Evolutionary conservation across 768 basidiomycete species (phyloP).

Genomic region (Podaxis mareebaensis): DNA sequence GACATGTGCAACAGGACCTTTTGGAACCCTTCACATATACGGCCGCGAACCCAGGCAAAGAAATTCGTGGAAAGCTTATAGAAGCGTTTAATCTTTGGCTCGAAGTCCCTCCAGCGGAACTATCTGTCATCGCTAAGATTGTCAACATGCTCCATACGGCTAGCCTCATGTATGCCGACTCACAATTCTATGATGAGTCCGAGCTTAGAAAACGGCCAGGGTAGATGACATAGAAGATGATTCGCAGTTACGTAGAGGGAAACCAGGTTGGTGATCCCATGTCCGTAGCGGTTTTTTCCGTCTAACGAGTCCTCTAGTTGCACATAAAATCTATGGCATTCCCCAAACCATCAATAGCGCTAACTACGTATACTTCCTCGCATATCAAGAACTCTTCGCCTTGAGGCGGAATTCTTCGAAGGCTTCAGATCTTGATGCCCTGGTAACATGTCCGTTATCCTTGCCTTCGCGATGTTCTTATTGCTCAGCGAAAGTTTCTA

Average conservation of each 20-base stretch:
- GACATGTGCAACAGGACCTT: neutral
- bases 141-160: conserved; percentile 96
- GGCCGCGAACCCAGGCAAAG: conserved; percentile 86
- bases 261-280: conserved; percentile 55
- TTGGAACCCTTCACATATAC: conserved; percentile 89
- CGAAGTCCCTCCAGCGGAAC: conserved; percentile 69
- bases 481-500: neutral
- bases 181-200: neutral
- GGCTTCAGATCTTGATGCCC: conserved; percentile 52
- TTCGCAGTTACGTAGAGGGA: conserved; percentile 81
- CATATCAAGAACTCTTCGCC: conserved; percentile 79
- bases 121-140: conserved; percentile 73
- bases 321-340: conserved; percentile 95
- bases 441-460: conserved; percentile 66
- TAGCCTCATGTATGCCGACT: conserved; percentile 71
- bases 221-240: conserved; percentile 96
- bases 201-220: conserved; percentile 41
- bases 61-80: conserved; percentile 84
- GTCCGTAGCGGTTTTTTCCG: neutral
- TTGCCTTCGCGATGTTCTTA: neutral
- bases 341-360: conserved; percentile 98
- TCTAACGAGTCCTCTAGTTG: conserved; percentile 46
- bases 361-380: conserved; percentile 96
- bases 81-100: conserved; percentile 95
- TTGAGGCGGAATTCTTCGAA: conserved; percentile 41